phyloP scores from a whole-genome alignment of 768 basidiomycete species.

The Pleurotus djamor region DNA sequence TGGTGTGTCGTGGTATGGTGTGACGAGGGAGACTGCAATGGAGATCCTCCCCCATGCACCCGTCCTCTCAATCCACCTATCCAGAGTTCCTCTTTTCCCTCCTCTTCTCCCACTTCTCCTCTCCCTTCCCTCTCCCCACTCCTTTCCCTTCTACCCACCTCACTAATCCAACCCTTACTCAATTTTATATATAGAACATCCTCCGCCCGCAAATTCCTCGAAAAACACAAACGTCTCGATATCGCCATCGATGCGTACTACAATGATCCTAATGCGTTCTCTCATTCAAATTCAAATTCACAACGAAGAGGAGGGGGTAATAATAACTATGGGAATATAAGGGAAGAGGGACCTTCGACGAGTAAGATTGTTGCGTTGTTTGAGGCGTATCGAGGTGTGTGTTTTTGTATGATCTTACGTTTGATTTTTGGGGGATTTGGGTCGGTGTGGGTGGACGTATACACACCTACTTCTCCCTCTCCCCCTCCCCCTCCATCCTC shows the following conservation, averaged over 20 bases:
- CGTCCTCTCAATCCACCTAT: too few species aligned
- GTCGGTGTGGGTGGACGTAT: too few species aligned
- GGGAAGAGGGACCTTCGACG: slow-evolving; percentile 36
- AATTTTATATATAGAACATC: slow-evolving; percentile 26
- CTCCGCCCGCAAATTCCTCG: slow-evolving; percentile 69
- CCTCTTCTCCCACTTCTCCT: not conserved
- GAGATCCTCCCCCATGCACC: too few species aligned
- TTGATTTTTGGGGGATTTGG: too few species aligned
- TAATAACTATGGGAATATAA: too few species aligned
- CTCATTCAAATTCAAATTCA: not conserved
- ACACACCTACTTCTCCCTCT: not conserved
- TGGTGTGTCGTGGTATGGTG: too few species aligned
- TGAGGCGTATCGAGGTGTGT: slow-evolving; percentile 65
- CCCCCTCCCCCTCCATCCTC: not conserved
- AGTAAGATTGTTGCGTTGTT: slow-evolving; percentile 59
- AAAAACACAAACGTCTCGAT: slow-evolving; percentile 69
- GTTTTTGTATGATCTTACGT: too few species aligned
- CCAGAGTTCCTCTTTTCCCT: too few species aligned
- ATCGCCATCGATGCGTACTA: slow-evolving; percentile 74
- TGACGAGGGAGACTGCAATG: too few species aligned
- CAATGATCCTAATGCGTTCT: slow-evolving; percentile 45
- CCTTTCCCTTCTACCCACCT: too few species aligned
- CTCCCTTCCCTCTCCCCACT: not conserved
- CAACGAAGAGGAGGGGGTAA: too few species aligned
- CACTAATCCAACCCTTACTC: too few species aligned